phyloP scores from a whole-genome alignment of 371 early-diverging fungal genomes.

The Zopfochytrium polystomum region DNA sequence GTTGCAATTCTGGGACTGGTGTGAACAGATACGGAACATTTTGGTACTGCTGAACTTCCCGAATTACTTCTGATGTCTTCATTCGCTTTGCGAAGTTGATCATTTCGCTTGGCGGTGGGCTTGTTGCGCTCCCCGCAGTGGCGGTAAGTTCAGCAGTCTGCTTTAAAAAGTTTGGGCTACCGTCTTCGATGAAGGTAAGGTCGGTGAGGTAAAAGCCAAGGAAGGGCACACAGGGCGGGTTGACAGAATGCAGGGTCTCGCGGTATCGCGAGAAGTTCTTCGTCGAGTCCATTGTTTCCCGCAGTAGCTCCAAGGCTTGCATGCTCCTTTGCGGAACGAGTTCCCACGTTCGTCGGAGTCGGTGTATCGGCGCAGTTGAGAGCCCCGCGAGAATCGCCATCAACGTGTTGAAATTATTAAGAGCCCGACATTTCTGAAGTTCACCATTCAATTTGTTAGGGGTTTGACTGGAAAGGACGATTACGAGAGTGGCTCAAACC shows the following conservation, averaged over 20 bases:
- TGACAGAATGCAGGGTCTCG: conserved; percentile 75
- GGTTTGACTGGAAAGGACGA: neutral
- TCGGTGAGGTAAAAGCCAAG: conserved; percentile 82
- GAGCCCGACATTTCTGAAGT: conserved; percentile 39
- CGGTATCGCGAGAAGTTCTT: conserved; percentile 86
- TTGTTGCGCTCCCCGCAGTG: neutral
- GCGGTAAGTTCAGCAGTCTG: neutral
- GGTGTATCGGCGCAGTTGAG: conserved; percentile 81
- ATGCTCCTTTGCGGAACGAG: conserved; percentile 30
- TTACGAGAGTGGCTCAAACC: conserved; percentile 24
- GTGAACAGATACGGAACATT: conserved; percentile 75
- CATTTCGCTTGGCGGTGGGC: conserved; percentile 32
- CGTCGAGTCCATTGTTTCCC: conserved; percentile 70
- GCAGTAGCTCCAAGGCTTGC: conserved; percentile 38
- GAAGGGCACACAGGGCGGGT: conserved; percentile 91
- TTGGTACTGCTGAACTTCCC: conserved; percentile 92
- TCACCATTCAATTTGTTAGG: too few species aligned
- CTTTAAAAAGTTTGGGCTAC: conserved; percentile 76
- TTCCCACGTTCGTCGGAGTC: conserved; percentile 86
- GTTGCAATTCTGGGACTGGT: conserved; percentile 74
- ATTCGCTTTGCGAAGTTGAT: conserved; percentile 92
- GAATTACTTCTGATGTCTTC: conserved; percentile 83
- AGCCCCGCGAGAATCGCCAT: conserved; percentile 88
- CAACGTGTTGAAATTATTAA: conserved; percentile 92
- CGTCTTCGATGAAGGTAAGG: conserved; percentile 90